These are phyloP conservation scores for Mortierella claussenii DNA, from an alignment of 192 early-diverging fungal species.

Conservation along the genomic window DNA sequence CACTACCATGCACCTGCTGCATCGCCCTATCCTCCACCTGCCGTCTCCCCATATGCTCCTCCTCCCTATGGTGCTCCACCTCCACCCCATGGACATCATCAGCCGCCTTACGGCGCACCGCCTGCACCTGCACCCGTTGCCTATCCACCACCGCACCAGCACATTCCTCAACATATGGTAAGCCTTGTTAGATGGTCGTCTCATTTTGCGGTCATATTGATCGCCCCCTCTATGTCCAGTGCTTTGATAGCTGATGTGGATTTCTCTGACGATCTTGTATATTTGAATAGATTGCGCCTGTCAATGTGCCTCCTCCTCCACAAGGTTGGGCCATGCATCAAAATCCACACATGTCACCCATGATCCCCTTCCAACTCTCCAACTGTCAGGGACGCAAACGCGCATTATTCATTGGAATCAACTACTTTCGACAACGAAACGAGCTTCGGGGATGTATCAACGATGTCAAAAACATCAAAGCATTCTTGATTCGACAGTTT, in stretches of 20 bases:
- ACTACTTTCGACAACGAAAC: slow-evolving; percentile 76
- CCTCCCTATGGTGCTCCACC: slow-evolving; percentile 31
- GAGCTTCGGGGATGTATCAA: slow-evolving; percentile 84
- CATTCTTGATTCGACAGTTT: slow-evolving; percentile 72
- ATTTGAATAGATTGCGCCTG: slow-evolving; percentile 31
- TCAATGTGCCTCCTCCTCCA: slow-evolving; percentile 22
- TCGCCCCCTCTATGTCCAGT: too few species aligned
- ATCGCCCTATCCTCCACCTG: slow-evolving; percentile 7
- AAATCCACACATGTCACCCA: slow-evolving; percentile 38
- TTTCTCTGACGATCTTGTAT: slow-evolving; percentile 39
- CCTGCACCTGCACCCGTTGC: not conserved
- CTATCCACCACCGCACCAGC: not conserved
- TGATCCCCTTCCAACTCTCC: slow-evolving; percentile 58
- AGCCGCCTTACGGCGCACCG: slow-evolving; percentile 18
- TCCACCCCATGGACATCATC: slow-evolving; percentile 30
- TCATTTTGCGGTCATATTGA: too few species aligned
- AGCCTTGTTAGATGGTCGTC: too few species aligned
- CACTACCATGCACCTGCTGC: not conserved
- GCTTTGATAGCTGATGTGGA: too few species aligned
- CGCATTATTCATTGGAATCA: slow-evolving; percentile 93
- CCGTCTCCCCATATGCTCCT: slow-evolving; percentile 6
- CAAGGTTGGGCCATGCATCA: slow-evolving; percentile 32
- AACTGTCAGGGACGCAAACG: slow-evolving; percentile 76
- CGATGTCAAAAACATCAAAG: slow-evolving; percentile 83
- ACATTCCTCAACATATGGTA: slow-evolving; percentile 34